These are phyloP conservation scores for Diaporthe batatas DNA, from an alignment of 2,329 filamentous ascomycete genomes.

Conservation along the genomic window DNA sequence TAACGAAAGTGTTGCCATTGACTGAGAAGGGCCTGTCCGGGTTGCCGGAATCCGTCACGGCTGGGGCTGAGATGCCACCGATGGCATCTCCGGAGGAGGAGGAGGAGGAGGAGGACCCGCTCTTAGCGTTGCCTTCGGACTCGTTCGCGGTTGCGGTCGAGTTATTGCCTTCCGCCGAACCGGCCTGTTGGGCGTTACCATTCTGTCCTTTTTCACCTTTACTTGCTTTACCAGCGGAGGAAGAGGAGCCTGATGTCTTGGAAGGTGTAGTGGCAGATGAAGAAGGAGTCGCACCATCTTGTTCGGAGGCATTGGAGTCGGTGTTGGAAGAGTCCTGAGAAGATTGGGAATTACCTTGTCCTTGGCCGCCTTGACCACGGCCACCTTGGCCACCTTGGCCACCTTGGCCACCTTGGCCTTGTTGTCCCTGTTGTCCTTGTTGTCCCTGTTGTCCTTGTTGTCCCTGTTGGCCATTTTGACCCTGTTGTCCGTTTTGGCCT, in stretches of 20 bases:
- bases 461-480: conserved; percentile 14
- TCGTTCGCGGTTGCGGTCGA: conserved; percentile 28
- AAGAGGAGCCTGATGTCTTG: conserved; percentile 32
- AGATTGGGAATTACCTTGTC: conserved; percentile 38
- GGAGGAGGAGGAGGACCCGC: conserved; percentile 32
- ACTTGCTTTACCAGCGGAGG: conserved; percentile 29
- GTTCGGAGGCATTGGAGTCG: conserved; percentile 25
- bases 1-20: conserved; percentile 70
- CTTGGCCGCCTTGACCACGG: conserved; percentile 19
- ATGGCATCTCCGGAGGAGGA: conserved; percentile 54
- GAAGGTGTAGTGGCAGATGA: conserved; percentile 35
- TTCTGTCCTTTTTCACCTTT: conserved; percentile 28
- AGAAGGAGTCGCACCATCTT: conserved; percentile 23
- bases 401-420: neutral
- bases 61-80: conserved; percentile 65
- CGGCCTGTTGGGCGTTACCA: conserved; percentile 34
- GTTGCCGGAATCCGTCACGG: conserved; percentile 62
- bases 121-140: conserved; percentile 30
- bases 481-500: neutral
- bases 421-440: neutral
- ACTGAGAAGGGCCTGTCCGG: conserved; percentile 66
- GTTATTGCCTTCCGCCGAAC: conserved; percentile 25
- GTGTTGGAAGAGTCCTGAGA: conserved; percentile 31
- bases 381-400: neutral
- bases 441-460: conserved; percentile 39